Percentiles rank a stretch among this genome's conserved stretches.
These are phyloP conservation scores for Yamadazyma dendronema DNA, from an alignment of 1,139 yeast genomes.

Conservation along the genomic window DNA sequence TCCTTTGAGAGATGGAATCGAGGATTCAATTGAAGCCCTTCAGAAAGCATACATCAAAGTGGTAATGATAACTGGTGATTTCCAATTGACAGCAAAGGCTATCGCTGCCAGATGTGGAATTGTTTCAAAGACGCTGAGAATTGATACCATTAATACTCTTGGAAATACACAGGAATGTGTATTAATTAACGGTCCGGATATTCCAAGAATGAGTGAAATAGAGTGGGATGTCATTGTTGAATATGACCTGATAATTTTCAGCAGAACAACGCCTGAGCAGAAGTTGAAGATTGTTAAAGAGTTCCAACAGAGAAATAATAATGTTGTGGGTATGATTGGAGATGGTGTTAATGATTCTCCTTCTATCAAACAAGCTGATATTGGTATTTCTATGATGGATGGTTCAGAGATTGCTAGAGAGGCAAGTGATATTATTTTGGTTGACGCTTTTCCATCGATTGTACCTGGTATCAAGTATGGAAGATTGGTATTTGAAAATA, in stretches of 20 bases:
- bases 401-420: slow-evolving; percentile 61
- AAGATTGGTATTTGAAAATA: slow-evolving; percentile 51
- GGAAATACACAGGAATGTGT: slow-evolving; percentile 16
- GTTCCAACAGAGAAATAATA: slow-evolving; percentile 43
- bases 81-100: slow-evolving; percentile 50
- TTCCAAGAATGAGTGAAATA: slow-evolving; percentile 32
- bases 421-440: slow-evolving; percentile 51
- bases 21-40: slow-evolving; percentile 34
- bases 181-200: slow-evolving; percentile 40
- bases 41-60: slow-evolving; percentile 50
- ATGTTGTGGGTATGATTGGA: slow-evolving; percentile 51
- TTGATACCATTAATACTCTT: slow-evolving; percentile 26
- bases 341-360: slow-evolving; percentile 58
- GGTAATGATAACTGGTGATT: slow-evolving; percentile 57
- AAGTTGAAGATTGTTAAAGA: slow-evolving; percentile 49
- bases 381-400: slow-evolving; percentile 50
- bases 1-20: slow-evolving; percentile 48
- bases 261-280: slow-evolving; percentile 56
- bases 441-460: slow-evolving; percentile 45
- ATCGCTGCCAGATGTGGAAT: slow-evolving; percentile 40
- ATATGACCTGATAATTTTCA: slow-evolving; percentile 47
- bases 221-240: slow-evolving; percentile 41
- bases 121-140: slow-evolving; percentile 9
- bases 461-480: slow-evolving; percentile 48
- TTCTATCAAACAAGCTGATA: slow-evolving; percentile 49